Evolutionary conservation across 2,329 filamentous ascomycete genomes (phyloP).

Genomic region (Aspergillus ruber): DNA sequence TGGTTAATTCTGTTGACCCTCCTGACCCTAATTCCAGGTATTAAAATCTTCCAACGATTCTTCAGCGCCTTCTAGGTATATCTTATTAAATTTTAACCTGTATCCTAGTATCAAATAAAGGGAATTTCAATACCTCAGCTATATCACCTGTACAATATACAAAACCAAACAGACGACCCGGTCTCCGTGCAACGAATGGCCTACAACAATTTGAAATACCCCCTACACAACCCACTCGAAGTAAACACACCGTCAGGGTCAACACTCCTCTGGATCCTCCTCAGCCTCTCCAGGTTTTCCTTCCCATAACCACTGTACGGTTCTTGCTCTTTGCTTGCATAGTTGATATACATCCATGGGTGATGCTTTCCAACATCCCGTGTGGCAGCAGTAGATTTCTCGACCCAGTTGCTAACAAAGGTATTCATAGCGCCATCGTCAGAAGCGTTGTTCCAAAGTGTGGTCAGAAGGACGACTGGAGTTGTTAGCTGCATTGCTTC

Average conservation of each 20-base stretch:
- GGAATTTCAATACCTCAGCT: too few relatives aligned
- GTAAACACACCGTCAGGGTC: conserved; percentile 34
- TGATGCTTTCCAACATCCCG: conserved; percentile 11
- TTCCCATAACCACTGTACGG: conserved; percentile 33
- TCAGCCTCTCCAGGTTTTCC: conserved; percentile 26
- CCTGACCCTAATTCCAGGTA: too few relatives aligned
- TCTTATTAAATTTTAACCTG: too few relatives aligned
- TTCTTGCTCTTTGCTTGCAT: conserved; percentile 26
- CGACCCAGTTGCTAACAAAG: conserved; percentile 4
- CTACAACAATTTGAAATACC: conserved; percentile 8
- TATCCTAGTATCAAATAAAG: too few relatives aligned
- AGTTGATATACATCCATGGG: conserved; percentile 38
- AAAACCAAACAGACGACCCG: too few relatives aligned
- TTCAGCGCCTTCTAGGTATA: too few relatives aligned
- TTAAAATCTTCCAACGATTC: too few relatives aligned
- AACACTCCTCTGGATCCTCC: conserved; percentile 27
- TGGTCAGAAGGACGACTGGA: conserved; percentile 9
- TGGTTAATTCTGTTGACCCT: too few relatives aligned
- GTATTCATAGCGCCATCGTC: conserved; percentile 5
- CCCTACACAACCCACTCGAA: conserved; percentile 7
- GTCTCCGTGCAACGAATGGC: too few relatives aligned
- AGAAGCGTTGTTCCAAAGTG: conserved; percentile 4
- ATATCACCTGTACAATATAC: too few relatives aligned
- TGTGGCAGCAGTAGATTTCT: conserved; percentile 3
- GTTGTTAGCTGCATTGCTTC: not conserved